Evolutionary conservation across 1,284 basidiomycete genomes (phyloP).

Genomic region (Malassezia dermatis): DNA sequence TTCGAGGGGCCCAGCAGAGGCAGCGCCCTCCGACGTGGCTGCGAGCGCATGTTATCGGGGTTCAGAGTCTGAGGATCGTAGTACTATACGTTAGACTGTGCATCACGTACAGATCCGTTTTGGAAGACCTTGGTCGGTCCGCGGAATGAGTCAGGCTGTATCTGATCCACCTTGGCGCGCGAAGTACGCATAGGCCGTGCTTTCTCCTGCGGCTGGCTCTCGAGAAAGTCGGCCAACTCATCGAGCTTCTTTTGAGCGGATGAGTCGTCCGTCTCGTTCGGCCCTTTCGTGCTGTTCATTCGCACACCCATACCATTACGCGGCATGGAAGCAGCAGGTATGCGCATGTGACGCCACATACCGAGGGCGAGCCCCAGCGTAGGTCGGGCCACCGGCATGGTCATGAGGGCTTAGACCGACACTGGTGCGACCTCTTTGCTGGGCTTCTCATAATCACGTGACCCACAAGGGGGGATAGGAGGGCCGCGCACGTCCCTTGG

Average conservation of each 20-base stretch:
- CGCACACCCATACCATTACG: background rate
- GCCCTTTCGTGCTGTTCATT: background rate
- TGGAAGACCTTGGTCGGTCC: conserved; percentile 13
- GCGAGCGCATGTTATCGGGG: conserved; percentile 19
- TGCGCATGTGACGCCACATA: background rate
- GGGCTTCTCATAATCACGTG: background rate
- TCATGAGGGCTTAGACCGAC: background rate
- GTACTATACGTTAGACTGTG: conserved; percentile 16
- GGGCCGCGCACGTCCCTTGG: background rate
- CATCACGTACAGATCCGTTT: conserved; percentile 10
- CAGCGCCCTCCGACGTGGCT: conserved; percentile 12
- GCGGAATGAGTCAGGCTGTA: background rate
- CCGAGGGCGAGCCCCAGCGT: background rate
- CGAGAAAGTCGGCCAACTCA: conserved; percentile 16
- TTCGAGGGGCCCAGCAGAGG: conserved; percentile 35
- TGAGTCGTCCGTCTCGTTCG: background rate
- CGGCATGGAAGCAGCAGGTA: background rate
- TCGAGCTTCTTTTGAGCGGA: conserved; percentile 13
- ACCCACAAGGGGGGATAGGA: background rate
- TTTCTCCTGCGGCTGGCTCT: conserved; percentile 12
- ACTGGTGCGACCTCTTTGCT: background rate
- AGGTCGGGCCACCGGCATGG: background rate
- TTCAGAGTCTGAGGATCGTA: conserved; percentile 30
- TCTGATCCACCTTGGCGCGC: background rate
- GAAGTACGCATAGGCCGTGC: background rate